Evolutionary conservation across 148 eudicot species (phyloP), one percentile per base, ranked within the genome.

Genomic region (Polygonum maritimum): DNA sequence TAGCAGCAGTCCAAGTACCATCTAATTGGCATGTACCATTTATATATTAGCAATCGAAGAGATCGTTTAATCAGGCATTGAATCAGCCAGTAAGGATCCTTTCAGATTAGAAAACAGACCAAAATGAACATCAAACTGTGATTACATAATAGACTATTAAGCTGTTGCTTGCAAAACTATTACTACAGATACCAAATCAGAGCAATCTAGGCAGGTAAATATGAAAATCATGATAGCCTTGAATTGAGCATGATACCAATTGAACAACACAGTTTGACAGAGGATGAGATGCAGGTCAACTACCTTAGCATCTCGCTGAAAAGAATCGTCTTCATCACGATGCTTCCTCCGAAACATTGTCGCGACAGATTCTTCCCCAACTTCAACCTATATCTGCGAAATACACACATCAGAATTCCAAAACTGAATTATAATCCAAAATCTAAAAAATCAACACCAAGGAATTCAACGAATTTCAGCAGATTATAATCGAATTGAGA

Each of bases 291-390:
- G 22, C 54, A 72, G 33, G 49, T 13, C 39, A 19, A 21, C 36
- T 72, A 72, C 75, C 75, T 72, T 72, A 10, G 54, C 54, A 72
- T 72, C 75, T 72, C 54, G 49, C 75, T 44, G 75, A 10, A 72
- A 45, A 16, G 75, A 72, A 19, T 72, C 75, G 9, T 72, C 47
- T 19, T 48, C 75, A 41, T 72, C 75, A 45, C 54, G 54, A 44
- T 72, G 75, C 75, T 31, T 72, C 54, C 75, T 72, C 54, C 75
- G 31, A 5, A 72, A 72, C 75, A 72, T 72, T 72, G 18, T 16
- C 5, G 44, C 13, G 44, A 36, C 71, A 67, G 71, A 35, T 67
- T 44, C 71, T 44, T 35, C 15, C 18, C 71, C 18, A 67, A 1
- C 21, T 36, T 36, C 6, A 36, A 67, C 45, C 71, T 35, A 67